Evolutionary conservation across 2,329 filamentous ascomycete genomes (phyloP), one percentile per base, ranked within the genome.

Genomic region (Colletotrichum gloeosporioides): DNA sequence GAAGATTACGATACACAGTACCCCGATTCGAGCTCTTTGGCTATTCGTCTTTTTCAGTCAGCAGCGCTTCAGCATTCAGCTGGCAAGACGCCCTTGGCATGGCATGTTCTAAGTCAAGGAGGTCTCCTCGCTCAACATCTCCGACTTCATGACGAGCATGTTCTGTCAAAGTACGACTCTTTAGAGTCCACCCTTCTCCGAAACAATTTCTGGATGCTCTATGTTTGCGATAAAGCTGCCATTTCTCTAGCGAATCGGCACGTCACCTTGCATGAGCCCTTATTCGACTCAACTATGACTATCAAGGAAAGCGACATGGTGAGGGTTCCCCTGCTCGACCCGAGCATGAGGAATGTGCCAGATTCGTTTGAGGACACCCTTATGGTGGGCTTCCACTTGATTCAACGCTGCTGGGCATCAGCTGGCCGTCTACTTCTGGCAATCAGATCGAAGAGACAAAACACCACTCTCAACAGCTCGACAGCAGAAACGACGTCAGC

Each of bases 1-100:
- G 78, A 86, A 1, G 86, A 87, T 49, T 82, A 83, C 0, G 86
- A 88, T 53, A 79, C 88, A 2, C 86, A 88, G 61, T 82, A 80
- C 15, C 86, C 86, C 2, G 84, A 82, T 72, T 85, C 85, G 0
- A 86, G 83, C 72, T 88, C 86, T 4, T 82, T 88, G 22, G 82
- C 83, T 1, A 87, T 87, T 18, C 83, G 86, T 6, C 87, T 87
- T 67, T 86, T 88, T 25, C 86, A 87, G 72, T 88, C 86, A 9
- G 87, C 87, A 70, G 88, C 86, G 66, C 78, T 88, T 3, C 86
- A 88, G 69, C 85, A 85, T 4, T 81, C 84, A 3, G 69, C 73
- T 6, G 68, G 73, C 10, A 75, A 49, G 53, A 57, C 57, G 1
- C 61, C 67, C 15, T n/a, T 53, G 29, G 61, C 73, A 4, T 75